phyloP scores from a whole-genome alignment of 257 asterid genomes.

The Linaria vulgaris region DNA sequence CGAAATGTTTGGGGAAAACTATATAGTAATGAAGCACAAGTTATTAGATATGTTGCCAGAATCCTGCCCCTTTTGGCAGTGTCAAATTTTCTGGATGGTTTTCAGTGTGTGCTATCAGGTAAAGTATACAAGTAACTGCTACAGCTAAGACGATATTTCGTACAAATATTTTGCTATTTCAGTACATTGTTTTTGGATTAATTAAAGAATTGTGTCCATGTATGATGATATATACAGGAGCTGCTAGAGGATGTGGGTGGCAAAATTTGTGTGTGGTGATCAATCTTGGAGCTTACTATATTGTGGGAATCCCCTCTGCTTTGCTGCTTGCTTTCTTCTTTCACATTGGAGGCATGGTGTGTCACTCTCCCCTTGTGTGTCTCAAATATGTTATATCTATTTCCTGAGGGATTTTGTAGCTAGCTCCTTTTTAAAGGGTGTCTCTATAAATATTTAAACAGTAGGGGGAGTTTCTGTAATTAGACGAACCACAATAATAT shows the following conservation, averaged over 20 bases:
- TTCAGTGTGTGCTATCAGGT: constrained; percentile 86
- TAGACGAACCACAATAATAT: too few species aligned
- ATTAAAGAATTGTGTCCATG: background rate
- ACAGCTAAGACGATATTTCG: too few species aligned
- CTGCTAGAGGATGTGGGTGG: constrained; percentile 91
- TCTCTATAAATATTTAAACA: background rate
- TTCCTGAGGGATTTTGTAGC: too few species aligned
- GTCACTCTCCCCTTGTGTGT: background rate
- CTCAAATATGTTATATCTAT: too few species aligned
- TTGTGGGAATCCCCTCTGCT: constrained; percentile 59
- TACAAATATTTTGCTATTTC: too few species aligned
- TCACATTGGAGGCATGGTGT: constrained; percentile 57
- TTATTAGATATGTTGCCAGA: constrained; percentile 54
- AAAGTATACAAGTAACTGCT: too few species aligned
- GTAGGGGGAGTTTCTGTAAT: too few species aligned
- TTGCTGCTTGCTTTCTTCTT: constrained; percentile 56
- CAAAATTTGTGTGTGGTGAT: constrained; percentile 55
- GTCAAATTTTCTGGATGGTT: constrained; percentile 72
- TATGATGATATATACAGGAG: too few species aligned
- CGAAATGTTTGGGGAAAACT: constrained; percentile 63
- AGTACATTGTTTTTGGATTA: too few species aligned
- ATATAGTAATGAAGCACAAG: constrained; percentile 66
- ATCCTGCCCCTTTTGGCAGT: constrained; percentile 67
- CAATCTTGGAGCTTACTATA: constrained; percentile 71
- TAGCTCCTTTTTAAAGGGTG: too few species aligned